Evolutionary conservation across 2,329 filamentous ascomycete species (phyloP), one percentile per base, ranked within the genome.

Genomic region (Calonectria leucothoes): DNA sequence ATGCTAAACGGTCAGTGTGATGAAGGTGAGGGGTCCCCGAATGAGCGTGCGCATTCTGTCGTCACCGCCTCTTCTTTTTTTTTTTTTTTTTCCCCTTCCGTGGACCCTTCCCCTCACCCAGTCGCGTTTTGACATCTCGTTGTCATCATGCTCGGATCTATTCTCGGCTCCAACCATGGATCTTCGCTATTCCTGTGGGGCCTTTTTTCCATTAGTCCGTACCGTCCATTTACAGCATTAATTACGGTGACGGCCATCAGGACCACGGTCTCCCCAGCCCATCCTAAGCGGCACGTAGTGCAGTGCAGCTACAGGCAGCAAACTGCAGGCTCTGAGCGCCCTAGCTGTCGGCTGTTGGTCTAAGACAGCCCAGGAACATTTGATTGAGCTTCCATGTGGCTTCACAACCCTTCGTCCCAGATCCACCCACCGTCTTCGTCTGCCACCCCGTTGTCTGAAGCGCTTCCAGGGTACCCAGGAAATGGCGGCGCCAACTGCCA

Each of bases 361-460:
- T 68, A 37, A 64, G 69, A 66, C 63, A 63, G 27, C 51, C 69
- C 35, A 52, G 52, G 33, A 66, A 64, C 31, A 67, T 67, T 48
- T 59, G 69, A 61, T 59, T 69, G 57, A 66, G 27, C 45, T 68
- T 71, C 69, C 72, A 74, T 74, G 69, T 71, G 72, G 69, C 69
- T 74, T 71, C 55, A 55, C 61, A 23, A 70, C 55, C 51, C 49
- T 67, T 55, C 33, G 57, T 23, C 29, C 59, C 20, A 67, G 71
- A 67, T 73, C 71, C 72, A 71, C 72, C 57, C 52, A 33, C 57
- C 35, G 42, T 29, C 69, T 69, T 67, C 61, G 68, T 59, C 68
- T 68, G 55, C 72, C 31, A 73, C 70, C 55, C 57, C 51, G 27
- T 48, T 51, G 57, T 31, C 48, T 70, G 66, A 57, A 61, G 70